A percentile compares a stretch with the other conserved stretches of the same genome.
Evolutionary conservation across 257 asterid species (phyloP).

Genomic region (Solanum megistacrolobum): DNA sequence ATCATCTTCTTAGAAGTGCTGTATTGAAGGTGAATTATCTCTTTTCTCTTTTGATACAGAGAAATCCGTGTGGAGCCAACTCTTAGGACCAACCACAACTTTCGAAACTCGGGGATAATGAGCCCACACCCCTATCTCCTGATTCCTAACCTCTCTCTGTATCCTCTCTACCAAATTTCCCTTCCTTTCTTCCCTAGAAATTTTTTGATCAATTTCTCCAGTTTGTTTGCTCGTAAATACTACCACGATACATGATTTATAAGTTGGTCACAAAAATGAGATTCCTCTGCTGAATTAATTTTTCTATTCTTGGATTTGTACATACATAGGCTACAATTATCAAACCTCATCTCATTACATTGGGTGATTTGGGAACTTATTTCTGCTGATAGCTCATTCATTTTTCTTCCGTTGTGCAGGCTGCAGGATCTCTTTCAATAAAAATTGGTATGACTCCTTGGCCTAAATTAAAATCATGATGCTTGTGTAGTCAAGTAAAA

Average conservation of each 20-base stretch:
- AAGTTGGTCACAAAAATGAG: background rate
- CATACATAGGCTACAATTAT: background rate
- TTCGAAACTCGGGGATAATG: background rate
- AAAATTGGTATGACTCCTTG: slow-evolving; percentile 61
- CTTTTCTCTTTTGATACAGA: background rate
- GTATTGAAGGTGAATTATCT: too few relatives aligned
- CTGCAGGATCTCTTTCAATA: slow-evolving; percentile 95
- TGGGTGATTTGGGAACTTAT: background rate
- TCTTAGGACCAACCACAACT: background rate
- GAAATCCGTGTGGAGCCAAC: background rate
- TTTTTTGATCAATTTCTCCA: background rate
- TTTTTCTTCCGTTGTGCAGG: slow-evolving; percentile 40
- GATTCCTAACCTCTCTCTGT: background rate
- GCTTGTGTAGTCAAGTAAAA: background rate
- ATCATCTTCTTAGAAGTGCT: too few relatives aligned
- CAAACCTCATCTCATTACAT: background rate
- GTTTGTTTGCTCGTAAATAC: background rate
- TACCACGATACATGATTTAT: background rate
- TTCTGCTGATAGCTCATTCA: background rate
- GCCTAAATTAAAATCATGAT: background rate
- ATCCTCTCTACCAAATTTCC: background rate
- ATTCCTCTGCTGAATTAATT: background rate
- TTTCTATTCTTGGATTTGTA: background rate
- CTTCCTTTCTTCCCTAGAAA: background rate
- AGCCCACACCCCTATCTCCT: background rate